Conservation (phyloP, 1,284 basidiomycete species). For the Marasmius fiardii region DNA sequence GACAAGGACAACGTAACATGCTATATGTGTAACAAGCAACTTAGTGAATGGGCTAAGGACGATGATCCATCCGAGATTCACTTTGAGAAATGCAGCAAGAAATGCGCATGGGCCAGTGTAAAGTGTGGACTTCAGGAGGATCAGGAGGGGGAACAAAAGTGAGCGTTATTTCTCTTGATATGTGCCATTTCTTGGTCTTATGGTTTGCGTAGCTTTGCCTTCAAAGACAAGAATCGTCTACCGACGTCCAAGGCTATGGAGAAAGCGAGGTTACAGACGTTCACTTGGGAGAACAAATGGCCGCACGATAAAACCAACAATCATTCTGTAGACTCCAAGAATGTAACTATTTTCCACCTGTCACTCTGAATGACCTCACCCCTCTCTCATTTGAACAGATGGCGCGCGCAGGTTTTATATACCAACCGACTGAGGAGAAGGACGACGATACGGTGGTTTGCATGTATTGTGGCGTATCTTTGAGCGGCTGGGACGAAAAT, state of each 20-base stretch:
- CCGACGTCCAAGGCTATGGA: conserved; percentile 69
- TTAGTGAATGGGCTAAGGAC: conserved; percentile 74
- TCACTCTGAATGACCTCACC: neutral
- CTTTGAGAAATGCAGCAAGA: conserved; percentile 54
- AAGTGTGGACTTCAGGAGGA: conserved; percentile 64
- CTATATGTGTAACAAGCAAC: conserved; percentile 71
- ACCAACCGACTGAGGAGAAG: conserved; percentile 51
- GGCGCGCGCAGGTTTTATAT: conserved; percentile 81
- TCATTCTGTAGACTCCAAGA: conserved; percentile 68
- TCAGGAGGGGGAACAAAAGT: conserved; percentile 55
- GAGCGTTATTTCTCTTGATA: conserved; percentile 20
- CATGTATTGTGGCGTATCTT: conserved; percentile 70
- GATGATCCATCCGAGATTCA: conserved; percentile 85
- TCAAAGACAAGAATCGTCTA: conserved; percentile 52
- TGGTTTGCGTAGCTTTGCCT: conserved; percentile 42
- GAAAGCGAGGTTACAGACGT: conserved; percentile 67
- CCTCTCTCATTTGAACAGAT: conserved; percentile 45
- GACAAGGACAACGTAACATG: conserved; percentile 72
- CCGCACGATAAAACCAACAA: conserved; percentile 63
- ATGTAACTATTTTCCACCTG: conserved; percentile 38
- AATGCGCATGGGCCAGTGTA: conserved; percentile 75
- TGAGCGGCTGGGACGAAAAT: conserved; percentile 77
- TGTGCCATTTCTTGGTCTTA: conserved; percentile 2
- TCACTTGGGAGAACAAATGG: conserved; percentile 58
- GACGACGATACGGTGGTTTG: conserved; percentile 77